Percentiles rank a stretch among this genome's conserved stretches.
Conservation (phyloP, 192 early-diverging fungal genomes). For the Piromyces sp. region DNA sequence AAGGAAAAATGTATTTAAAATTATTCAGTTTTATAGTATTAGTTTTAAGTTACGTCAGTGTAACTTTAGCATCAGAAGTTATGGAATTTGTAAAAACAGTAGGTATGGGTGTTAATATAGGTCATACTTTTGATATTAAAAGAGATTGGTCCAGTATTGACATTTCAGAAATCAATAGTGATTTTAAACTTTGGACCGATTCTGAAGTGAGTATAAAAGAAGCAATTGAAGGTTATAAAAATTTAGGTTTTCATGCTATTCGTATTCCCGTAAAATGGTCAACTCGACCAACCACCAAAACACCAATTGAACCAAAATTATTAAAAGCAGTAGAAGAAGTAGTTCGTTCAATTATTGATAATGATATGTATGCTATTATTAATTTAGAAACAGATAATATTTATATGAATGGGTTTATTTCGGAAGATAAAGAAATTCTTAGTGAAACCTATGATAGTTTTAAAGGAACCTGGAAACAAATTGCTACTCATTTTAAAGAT, state of each 20-base stretch:
- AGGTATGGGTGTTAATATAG: too few species aligned
- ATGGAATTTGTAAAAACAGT: too few species aligned
- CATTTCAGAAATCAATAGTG: too few species aligned
- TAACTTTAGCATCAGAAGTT: too few species aligned
- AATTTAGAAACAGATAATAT: background rate
- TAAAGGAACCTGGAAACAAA: background rate
- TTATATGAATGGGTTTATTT: background rate
- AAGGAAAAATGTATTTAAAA: too few species aligned
- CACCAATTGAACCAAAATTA: background rate
- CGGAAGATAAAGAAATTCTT: background rate
- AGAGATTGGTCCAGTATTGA: too few species aligned
- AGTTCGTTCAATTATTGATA: background rate
- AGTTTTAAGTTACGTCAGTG: too few species aligned
- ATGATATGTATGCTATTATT: background rate
- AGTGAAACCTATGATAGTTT: background rate
- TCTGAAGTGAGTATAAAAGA: background rate
- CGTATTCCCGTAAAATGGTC: background rate
- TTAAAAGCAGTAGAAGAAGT: background rate
- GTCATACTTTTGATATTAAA: too few species aligned
- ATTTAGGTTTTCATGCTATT: background rate
- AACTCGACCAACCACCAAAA: background rate
- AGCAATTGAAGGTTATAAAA: background rate
- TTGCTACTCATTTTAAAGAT: background rate
- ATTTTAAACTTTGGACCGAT: background rate
- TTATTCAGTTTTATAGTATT: too few species aligned